Evolutionary conservation across 257 asterid genomes (phyloP).

Genomic region (Capsicum baccatum): DNA sequence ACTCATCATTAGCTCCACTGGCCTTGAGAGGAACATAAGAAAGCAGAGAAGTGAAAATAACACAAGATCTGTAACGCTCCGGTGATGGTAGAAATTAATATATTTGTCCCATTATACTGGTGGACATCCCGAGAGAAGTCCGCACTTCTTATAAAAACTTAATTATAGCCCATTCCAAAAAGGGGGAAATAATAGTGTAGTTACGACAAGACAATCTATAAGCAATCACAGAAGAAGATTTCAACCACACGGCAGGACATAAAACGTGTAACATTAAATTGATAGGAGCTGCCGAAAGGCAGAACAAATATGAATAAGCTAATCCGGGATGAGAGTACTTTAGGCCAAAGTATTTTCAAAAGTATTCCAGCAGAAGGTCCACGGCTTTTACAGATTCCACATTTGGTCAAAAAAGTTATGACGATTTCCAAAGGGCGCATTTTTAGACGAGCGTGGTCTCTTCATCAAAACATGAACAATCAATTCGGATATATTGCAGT

Average conservation of each 20-base stretch:
- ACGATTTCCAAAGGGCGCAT: not conserved
- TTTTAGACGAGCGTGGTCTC: not conserved
- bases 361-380: constrained; percentile 1
- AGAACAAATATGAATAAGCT: constrained; percentile 20
- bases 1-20: not conserved
- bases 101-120: not conserved
- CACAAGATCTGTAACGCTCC: not conserved
- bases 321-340: not conserved
- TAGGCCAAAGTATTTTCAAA: not conserved
- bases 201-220: not conserved
- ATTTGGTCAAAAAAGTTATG: not conserved
- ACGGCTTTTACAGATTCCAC: not conserved
- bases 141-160: not conserved
- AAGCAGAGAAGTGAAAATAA: not conserved
- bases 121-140: not conserved
- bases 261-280: not conserved
- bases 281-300: constrained; percentile 1
- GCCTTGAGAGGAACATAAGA: not conserved
- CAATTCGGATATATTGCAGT: not conserved
- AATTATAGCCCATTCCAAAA: not conserved
- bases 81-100: not conserved
- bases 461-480: not conserved
- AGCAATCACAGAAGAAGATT: not conserved
- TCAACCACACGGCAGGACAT: not conserved
- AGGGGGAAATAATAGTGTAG: not conserved